A percentile compares a stretch with the other conserved stretches of the same genome.
Conservation (phyloP, 192 early-diverging fungal genomes). For the Bifiguratus adelaidae region DNA sequence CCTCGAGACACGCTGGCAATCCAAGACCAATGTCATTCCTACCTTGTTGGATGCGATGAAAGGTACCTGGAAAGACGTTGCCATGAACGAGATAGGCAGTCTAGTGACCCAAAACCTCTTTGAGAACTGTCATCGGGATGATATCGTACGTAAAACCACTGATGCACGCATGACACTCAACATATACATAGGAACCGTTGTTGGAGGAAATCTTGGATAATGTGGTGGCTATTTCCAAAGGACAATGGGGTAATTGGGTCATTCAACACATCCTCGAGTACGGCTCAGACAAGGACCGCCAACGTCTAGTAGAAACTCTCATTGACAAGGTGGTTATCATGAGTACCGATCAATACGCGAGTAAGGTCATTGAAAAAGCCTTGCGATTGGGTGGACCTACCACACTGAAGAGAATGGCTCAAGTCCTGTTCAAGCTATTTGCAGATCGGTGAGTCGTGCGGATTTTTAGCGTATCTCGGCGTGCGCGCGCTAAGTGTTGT, state of each 20-base stretch:
- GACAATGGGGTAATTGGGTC: constrained; percentile 81
- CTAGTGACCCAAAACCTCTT: constrained; percentile 72
- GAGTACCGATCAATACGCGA: constrained; percentile 64
- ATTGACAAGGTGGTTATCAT: constrained; percentile 36
- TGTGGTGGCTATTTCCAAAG: constrained; percentile 52
- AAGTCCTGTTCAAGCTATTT: no score
- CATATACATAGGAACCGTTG: constrained; percentile 29
- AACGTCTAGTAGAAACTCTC: constrained; percentile 28
- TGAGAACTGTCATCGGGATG: constrained; percentile 52
- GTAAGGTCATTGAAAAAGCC: constrained; percentile 68
- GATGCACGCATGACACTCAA: not conserved
- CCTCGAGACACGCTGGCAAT: constrained; percentile 59
- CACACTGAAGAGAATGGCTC: constrained; percentile 9
- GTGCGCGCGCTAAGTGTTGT: no score
- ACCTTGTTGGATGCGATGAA: constrained; percentile 40
- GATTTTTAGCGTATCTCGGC: no score
- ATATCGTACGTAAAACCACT: constrained; percentile 32
- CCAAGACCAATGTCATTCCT: no score
- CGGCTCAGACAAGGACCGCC: constrained; percentile 36
- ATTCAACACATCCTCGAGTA: constrained; percentile 71
- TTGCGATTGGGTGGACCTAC: constrained; percentile 24
- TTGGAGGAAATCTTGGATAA: constrained; percentile 48
- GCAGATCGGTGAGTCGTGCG: no score
- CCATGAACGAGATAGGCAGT: constrained; percentile 68
- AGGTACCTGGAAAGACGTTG: constrained; percentile 56